These are phyloP conservation scores for Penicillium verhagenii DNA, from an alignment of 495 filamentous ascomycete genomes.

Conservation along the genomic window DNA sequence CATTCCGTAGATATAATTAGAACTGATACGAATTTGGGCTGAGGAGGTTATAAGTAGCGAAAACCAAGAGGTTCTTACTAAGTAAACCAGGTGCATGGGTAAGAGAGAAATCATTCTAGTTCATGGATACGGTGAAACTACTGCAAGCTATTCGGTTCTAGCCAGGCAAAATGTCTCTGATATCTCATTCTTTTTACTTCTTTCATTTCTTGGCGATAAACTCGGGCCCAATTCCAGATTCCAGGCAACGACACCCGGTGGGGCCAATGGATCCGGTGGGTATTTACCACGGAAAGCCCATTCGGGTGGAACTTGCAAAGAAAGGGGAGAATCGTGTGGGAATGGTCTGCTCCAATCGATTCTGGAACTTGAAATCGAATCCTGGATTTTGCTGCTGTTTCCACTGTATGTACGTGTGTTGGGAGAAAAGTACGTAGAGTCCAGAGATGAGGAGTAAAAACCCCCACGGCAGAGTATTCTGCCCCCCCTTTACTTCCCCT, in stretches of 20 bases:
- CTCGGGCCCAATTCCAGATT: slow-evolving; percentile 1
- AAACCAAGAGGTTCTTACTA: no score
- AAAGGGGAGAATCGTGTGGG: slow-evolving; percentile 6
- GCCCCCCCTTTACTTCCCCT: slow-evolving; percentile 2
- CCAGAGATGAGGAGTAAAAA: no score
- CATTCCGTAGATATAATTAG: slow-evolving; percentile 5
- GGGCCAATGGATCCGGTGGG: not conserved
- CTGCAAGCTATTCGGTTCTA: not conserved
- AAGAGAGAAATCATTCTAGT: no score
- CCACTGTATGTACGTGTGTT: no score
- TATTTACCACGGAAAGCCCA: slow-evolving; percentile 1
- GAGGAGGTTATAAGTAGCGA: no score
- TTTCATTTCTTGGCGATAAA: not conserved
- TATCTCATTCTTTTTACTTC: no score
- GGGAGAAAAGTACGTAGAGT: no score
- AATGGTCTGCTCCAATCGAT: slow-evolving; percentile 4
- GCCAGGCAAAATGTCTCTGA: not conserved
- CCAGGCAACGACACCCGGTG: not conserved
- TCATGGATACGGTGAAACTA: no score
- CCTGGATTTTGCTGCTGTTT: not conserved
- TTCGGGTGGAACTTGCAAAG: slow-evolving; percentile 9
- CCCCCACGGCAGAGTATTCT: slow-evolving; percentile 15
- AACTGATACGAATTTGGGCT: not conserved
- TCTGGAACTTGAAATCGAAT: slow-evolving; percentile 17
- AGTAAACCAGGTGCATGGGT: no score